Base-by-base conservation (phyloP, 495 filamentous ascomycete genomes). In the Hyaloscypha hepaticicola region DNA sequence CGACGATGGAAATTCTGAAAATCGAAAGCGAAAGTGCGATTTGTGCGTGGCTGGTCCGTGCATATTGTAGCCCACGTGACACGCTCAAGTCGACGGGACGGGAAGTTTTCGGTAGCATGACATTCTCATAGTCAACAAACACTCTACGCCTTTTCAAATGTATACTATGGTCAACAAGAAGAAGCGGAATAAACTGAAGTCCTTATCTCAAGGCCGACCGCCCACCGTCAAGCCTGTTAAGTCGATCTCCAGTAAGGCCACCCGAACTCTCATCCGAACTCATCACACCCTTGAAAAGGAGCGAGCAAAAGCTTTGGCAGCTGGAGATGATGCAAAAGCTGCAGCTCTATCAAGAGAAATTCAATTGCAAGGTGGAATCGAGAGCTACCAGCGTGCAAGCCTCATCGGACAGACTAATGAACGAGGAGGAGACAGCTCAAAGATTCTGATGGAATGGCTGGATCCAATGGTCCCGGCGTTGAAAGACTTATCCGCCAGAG, bases 401-500 rank as follows among this genome's bases (percentile, higher is more conserved):
- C 88, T 92, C 50, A 82, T 88, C 57, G 95, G 95, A 2, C 95
- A 99, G 73, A 87, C 89, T 16, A 80, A 82, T 56, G 85, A 90
- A 34, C 87, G 95, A 59, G 95, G 95, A 16, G 95, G 95, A 25
- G 95, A 99, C 78, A 94, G 91, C 25, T 96, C 92, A 52, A 88
- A 83, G 71, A 78, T 94, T 3, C 79, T 99, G 24, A 83, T 97
- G 77, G 83, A 93, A 72, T 99, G 95, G 95, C 82, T 98, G 33
- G 74, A 81, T 53, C 77, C 85, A 3, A 63, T 75, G 31, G 68
- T 79, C 19, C 62, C 72, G 64, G 58, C 67, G 16, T 51, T 73
- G 57, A 61, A 65, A 25, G 64, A 69, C 41, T 57, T 72, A 52
- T 31, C 60, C 66, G 49, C 68, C 69, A 63, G 68, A 72, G 64